Base-by-base conservation (phyloP, 2,329 filamentous ascomycete genomes). In the Pseudogymnoascus sp. region DNA sequence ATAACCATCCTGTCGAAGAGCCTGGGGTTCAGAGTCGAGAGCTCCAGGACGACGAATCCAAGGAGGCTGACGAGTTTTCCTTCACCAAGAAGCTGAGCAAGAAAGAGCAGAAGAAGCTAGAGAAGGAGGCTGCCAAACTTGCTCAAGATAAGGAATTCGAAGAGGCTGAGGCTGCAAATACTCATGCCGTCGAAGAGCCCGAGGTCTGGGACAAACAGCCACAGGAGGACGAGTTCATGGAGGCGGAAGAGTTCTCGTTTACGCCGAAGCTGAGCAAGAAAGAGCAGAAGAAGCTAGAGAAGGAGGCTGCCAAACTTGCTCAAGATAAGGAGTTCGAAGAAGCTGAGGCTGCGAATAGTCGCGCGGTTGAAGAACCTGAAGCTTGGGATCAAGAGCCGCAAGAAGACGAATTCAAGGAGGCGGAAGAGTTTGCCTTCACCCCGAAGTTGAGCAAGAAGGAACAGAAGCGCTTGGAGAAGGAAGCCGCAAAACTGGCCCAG, bases 251-350 rank as follows among this genome's bases (percentile, higher is more conserved):
- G 63, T 71, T 33, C 1, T n/a, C 21, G 6, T 40, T 40, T 7
- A 40, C 37, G 1, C 6, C 6, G n/a, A 40, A 40, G 37, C 37
- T 53, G n/a, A 61, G 37, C 31, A 61, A 61, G 59, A 61, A 33
- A 5, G 47, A 56, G 7, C 47, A 56, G n/a, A 56, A 56, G 47
- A n/a, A n/a, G 8, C 14, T 77, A 35, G 80, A 74, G 68, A 81
- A 79, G 68, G 81, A 61, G 13, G 59, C 31, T 7, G 59, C 31
- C 0, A 61, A 19, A 11, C 19, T 21, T 1, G 59, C 31, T 0
- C 59, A 61, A 6, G 56, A 60, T 35, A 60, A 38, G 31, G 29
- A 60, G 8, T 60, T 60, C 24, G 47, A 53, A 10, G 47, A 53
- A 19, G 42, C 40, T 6, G 38, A 50, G 35, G 38, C 31, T 14